A percentile compares a stretch with the other conserved stretches of the same genome.
phyloP scores from a whole-genome alignment of 2,329 filamentous ascomycete species.

The Botryotinia narcissicola region DNA sequence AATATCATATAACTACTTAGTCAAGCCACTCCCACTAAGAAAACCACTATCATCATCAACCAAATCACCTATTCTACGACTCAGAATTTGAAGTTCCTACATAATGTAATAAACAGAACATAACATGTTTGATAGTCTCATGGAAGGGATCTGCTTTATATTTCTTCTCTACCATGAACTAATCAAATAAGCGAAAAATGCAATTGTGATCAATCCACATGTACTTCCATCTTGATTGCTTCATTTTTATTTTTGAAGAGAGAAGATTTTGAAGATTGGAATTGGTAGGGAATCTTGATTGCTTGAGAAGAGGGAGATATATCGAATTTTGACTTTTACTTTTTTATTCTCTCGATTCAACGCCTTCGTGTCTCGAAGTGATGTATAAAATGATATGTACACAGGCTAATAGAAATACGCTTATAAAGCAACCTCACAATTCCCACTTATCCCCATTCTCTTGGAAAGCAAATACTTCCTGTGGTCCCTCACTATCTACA shows the following conservation, averaged over 20 bases:
- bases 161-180: not conserved
- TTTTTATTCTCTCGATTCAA: not conserved
- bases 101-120: not conserved
- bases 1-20: not conserved
- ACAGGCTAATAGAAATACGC: not conserved
- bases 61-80: too few relatives aligned
- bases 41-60: not conserved
- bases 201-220: not conserved
- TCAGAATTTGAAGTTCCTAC: not conserved
- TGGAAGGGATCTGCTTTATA: not conserved
- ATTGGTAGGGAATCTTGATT: not conserved
- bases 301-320: too few relatives aligned
- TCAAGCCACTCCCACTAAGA: not conserved
- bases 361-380: not conserved
- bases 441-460: slow-evolving; percentile 1
- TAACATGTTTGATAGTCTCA: not conserved
- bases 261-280: not conserved
- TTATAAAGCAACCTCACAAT: not conserved
- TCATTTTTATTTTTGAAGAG: not conserved
- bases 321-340: not conserved
- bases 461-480: slow-evolving; percentile 20
- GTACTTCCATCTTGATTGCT: not conserved
- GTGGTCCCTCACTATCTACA: slow-evolving; percentile 50
- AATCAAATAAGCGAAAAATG: not conserved
- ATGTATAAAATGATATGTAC: not conserved